A percentile compares a stretch with the other conserved stretches of the same genome.
Evolutionary conservation across 108 stramenopile genomes (phyloP).

Genomic region (Chaetoceros tenuissimus): DNA sequence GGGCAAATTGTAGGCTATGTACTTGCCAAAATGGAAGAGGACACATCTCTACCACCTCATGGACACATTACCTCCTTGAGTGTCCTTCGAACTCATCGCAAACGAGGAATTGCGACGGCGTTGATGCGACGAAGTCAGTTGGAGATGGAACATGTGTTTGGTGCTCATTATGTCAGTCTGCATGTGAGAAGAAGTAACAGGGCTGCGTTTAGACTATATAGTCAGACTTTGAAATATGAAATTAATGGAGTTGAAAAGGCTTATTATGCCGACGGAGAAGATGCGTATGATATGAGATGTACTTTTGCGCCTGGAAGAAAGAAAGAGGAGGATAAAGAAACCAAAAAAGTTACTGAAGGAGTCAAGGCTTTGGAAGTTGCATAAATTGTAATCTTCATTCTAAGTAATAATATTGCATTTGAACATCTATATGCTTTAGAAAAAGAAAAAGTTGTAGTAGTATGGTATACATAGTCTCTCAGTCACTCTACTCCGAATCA

Average conservation of each 20-base stretch:
- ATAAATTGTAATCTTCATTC: not conserved
- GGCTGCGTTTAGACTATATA: conserved; percentile 97
- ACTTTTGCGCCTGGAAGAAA: not conserved
- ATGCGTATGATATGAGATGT: conserved; percentile 14
- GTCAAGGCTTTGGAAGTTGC: not conserved
- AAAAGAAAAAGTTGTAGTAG: not conserved
- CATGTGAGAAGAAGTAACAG: conserved; percentile 96
- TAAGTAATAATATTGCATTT: not conserved
- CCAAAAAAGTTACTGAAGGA: not conserved
- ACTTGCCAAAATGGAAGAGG: conserved; percentile 98
- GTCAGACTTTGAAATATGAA: conserved; percentile 86
- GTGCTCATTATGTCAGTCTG: conserved; percentile 90
- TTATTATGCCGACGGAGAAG: conserved; percentile 99
- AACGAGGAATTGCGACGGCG: conserved; percentile 89
- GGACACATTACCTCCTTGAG: conserved; percentile 99
- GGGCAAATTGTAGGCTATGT: conserved; percentile 97
- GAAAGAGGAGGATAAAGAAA: not conserved
- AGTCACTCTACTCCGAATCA: not conserved
- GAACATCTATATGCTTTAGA: no score
- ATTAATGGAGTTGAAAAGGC: conserved; percentile 94
- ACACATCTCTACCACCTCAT: conserved; percentile 51
- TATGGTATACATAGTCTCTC: not conserved
- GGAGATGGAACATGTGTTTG: conserved; percentile 92
- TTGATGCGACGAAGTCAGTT: conserved; percentile 82
- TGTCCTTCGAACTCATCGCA: conserved; percentile 90